phyloP scores from a whole-genome alignment of 805 yeast genomes.

The Ogataea zsoltii region DNA sequence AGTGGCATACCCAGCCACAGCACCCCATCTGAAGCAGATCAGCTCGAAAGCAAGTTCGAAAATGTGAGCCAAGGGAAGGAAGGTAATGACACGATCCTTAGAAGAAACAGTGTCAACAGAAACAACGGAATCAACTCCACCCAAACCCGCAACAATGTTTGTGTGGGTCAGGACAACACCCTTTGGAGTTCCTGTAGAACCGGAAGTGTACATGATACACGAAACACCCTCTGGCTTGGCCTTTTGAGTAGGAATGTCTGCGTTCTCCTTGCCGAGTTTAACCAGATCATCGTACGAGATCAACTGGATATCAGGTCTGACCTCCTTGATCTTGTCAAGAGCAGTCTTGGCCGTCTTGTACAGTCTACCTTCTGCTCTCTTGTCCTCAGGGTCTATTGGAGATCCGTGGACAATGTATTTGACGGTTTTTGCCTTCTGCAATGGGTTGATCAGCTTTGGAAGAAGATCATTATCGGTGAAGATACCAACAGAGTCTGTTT shows the following conservation, averaged over 20 bases:
- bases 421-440: conserved; percentile 60
- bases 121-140: conserved; percentile 73
- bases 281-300: conserved; percentile 65
- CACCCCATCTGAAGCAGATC: conserved; percentile 84
- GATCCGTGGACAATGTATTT: conserved; percentile 74
- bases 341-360: conserved; percentile 61
- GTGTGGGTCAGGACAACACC: conserved; percentile 72
- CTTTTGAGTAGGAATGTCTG: conserved; percentile 38
- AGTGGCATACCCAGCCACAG: conserved; percentile 82
- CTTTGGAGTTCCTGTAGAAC: conserved; percentile 83
- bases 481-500: conserved; percentile 76
- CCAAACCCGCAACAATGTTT: conserved; percentile 80
- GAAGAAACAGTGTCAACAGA: conserved; percentile 48
- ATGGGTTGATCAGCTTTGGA: conserved; percentile 65
- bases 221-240: conserved; percentile 62
- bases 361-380: conserved; percentile 60
- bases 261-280: conserved; percentile 58
- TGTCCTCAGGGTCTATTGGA: conserved; percentile 58
- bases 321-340: conserved; percentile 54
- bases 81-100: conserved; percentile 76
- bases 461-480: conserved; percentile 83
- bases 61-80: conserved; percentile 95
- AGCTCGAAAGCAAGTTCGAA: conserved; percentile 90
- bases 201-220: conserved; percentile 86
- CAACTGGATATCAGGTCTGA: conserved; percentile 78